Base-by-base conservation (phyloP, 2,329 filamentous ascomycete species). In the Xylariaceae sp. region DNA sequence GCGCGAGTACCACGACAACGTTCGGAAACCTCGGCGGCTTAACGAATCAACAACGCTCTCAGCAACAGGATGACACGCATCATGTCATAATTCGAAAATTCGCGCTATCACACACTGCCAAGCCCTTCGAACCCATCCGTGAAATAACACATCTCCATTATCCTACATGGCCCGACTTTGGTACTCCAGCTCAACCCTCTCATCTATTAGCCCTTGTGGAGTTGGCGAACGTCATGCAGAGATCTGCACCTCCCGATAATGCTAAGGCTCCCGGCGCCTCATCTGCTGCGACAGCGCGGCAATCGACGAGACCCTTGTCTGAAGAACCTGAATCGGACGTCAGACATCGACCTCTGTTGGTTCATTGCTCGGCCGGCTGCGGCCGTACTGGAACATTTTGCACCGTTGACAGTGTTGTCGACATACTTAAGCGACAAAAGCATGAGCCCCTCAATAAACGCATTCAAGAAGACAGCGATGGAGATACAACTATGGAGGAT, bases 61-160 rank as follows among this genome's bases (percentile, higher is more conserved):
- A 61, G 21, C 59, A 61, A 12, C 67, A 70, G 18, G 48, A 76
- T 1, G 88, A 92, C 26, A 72, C 81, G 4, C 88, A 90, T 1
- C 87, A 86, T 67, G 89, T 95, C 49, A 85, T 87, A 46, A 83
- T 97, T 39, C 87, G 94, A 43, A 94, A 94, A 68, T 94, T 97
- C 65, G 87, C 88, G 0, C 74, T 99, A 26, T 86, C 85, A 1
- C 89, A 97, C 67, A 75, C 83, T 2, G 76, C 81, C 1, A 81
- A 88, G 54, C 92, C 92, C 0, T 96, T 96, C 66, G 83, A 84
- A 18, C 88, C 90, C 0, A 87, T 96, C 61, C 87, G 92, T 21
- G 92, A 97, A 70, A 87, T 99, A 57, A 96, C 92, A 0, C 94
- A 99, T 63, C 76, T 99, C 13, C 92, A 97, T 67, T 97, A 96